Base-by-base conservation (phyloP, 2,329 filamentous ascomycete species). In the Metarhizium anisopliae region DNA sequence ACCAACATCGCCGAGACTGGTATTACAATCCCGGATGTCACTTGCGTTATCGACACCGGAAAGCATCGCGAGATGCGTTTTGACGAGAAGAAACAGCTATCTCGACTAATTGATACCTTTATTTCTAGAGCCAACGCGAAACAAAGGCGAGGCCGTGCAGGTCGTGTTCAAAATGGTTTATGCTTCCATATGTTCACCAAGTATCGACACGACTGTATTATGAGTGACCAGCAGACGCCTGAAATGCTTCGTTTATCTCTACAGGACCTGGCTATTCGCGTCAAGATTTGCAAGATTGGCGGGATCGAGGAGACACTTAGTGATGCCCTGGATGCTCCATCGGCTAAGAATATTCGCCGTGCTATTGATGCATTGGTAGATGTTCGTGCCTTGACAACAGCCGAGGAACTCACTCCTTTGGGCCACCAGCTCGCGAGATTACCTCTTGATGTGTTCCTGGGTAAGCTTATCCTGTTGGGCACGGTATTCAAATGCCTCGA, bases 1-100 rank as follows among this genome's bases (percentile, higher is more conserved):
- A 99, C 94, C 14, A 99, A 99, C 67, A 99, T 99, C 68, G 94
- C 94, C 4, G 94, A 99, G 70, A 99, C 94, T 0, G 94, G 94
- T 75, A 96, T 99, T 66, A 99, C 94, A 0, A 99, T 99, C 61
- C 94, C 94, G 1, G 94, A 99, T 67, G 90, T 99, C 35, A 97
- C 94, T 0, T 96, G 92, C 63, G 94, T 99, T 50, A 88, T 99
- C 57, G 94, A 99, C 69, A 92, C 91, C 0, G 94, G 94, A 56
- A 97, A 96, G 70, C 93, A 97, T 71, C 91, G 95, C 61, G 93
- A 96, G 70, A 96, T 96, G 93, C 80, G 93, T 32, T 97, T 95
- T 64, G 93, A 99, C 66, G 94, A 99, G 73, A 84, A 89, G 55
- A 82, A 91, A 56, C 94, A 99, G 66, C 78, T 99, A 38, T 97